Evolutionary conservation across 805 yeast species (phyloP), one percentile per base, ranked within the genome.

Genomic region (Ogataea nonfermentans): DNA sequence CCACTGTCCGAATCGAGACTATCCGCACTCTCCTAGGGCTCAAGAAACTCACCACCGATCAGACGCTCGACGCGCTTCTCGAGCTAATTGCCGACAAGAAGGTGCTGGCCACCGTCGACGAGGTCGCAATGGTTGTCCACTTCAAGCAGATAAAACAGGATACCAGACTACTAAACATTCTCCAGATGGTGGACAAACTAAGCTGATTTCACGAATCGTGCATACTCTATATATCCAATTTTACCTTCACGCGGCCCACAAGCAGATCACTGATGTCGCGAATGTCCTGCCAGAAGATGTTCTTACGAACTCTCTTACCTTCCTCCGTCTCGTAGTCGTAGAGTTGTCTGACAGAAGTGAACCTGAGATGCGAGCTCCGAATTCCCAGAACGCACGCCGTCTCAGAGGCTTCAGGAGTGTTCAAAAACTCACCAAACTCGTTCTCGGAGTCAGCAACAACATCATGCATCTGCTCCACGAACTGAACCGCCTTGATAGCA

Each of bases 271-370:
- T 85, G 58, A 86, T 76, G 35, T 81, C 83, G 57, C 95, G 75
- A 36, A 81, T 68, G 22, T 71, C 71, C 34, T 73, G 70, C 99
- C 99, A 93, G 65, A 84, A 88, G 35, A 89, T 81, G 42, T 71
- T 67, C 70, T 86, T 89, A 54, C 98, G 95, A 77, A 93, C 81
- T 71, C 99, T 83, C 63, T 70, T 77, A 15, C 66, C 70, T 25
- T 85, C 61, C 52, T 86, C 88, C 12, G 98, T 88, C 65, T 93
- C 98, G 58, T 70, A 82, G 59, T 90, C 95, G 66, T 85, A 90
- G 49, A 91, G 71, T 44, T 74, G 76, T 59, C 85, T 74, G 41
- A 93, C 75, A 8, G 93, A 71, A 9, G 86, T 73, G 68, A 85
- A 89, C 43, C 65, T 76, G 56, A 91, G 70, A 56, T 83, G 86